Percentiles rank a stretch among this genome's conserved stretches.
Evolutionary conservation across 805 yeast species (phyloP).

Genomic region (Suhomyces sp.): DNA sequence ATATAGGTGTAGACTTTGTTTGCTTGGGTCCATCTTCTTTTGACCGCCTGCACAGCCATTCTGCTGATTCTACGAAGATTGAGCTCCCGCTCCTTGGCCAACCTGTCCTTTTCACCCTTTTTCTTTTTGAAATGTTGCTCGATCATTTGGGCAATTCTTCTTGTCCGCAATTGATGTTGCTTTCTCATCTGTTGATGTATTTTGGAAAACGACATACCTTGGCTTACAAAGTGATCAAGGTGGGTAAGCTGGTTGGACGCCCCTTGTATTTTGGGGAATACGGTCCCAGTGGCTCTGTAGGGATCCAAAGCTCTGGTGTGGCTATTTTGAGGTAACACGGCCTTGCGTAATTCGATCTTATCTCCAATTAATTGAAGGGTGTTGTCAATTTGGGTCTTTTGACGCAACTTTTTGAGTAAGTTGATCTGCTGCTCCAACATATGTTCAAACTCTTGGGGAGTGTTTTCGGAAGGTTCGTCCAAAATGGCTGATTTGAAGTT

Average conservation of each 20-base stretch:
- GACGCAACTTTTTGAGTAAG: slow-evolving; percentile 46
- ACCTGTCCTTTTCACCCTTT: slow-evolving; percentile 85
- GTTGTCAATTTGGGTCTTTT: slow-evolving; percentile 34
- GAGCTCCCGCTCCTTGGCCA: slow-evolving; percentile 70
- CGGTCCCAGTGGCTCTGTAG: slow-evolving; percentile 42
- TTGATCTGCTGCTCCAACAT: slow-evolving; percentile 52
- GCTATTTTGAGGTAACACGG: slow-evolving; percentile 42
- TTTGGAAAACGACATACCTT: slow-evolving; percentile 69
- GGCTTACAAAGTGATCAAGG: slow-evolving; percentile 72
- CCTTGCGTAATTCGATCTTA: slow-evolving; percentile 48
- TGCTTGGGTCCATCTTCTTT: slow-evolving; percentile 88
- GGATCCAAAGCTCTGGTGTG: slow-evolving; percentile 44
- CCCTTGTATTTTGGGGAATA: slow-evolving; percentile 45
- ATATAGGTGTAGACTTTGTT: slow-evolving; percentile 72
- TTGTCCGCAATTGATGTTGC: slow-evolving; percentile 62
- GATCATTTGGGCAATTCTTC: slow-evolving; percentile 74
- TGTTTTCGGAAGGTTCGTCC: slow-evolving; percentile 36
- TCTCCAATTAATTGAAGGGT: slow-evolving; percentile 43
- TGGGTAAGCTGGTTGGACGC: slow-evolving; percentile 46
- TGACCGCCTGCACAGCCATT: slow-evolving; percentile 77
- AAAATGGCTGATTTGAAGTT: slow-evolving; percentile 35
- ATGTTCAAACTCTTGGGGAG: slow-evolving; percentile 57
- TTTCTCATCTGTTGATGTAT: slow-evolving; percentile 64
- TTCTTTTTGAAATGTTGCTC: slow-evolving; percentile 84
- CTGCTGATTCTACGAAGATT: slow-evolving; percentile 70